A percentile compares a stretch with the other conserved stretches of the same genome.
These are phyloP conservation scores for Trichoderma brevicompactum DNA, from an alignment of 2,329 filamentous ascomycete species.

Conservation along the genomic window DNA sequence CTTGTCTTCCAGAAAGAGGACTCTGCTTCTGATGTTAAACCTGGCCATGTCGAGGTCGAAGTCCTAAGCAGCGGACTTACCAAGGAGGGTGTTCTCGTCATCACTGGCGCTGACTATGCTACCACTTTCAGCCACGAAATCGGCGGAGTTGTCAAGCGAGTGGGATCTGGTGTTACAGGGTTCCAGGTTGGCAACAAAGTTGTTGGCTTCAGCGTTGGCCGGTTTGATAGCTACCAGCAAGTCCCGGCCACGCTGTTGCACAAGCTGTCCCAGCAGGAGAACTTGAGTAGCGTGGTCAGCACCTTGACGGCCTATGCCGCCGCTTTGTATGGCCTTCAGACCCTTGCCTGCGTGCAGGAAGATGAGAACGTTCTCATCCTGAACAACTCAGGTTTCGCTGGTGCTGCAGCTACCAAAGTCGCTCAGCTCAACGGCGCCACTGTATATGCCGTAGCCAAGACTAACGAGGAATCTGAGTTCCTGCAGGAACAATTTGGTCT, in stretches of 20 bases:
- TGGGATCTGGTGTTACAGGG: conserved; percentile 30
- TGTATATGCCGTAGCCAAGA: conserved; percentile 41
- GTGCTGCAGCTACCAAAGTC: conserved; percentile 39
- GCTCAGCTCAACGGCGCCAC: conserved; percentile 34
- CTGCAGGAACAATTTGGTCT: conserved; percentile 39
- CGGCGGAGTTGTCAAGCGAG: conserved; percentile 35
- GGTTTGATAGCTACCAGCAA: conserved; percentile 38
- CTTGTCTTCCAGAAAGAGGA: conserved; percentile 32
- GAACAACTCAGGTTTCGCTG: conserved; percentile 38
- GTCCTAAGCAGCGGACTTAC: conserved; percentile 34
- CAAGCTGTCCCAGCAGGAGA: conserved; percentile 18
- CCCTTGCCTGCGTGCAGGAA: conserved; percentile 37
- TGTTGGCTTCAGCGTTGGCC: conserved; percentile 35
- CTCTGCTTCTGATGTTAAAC: conserved; percentile 34
- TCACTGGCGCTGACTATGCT: conserved; percentile 36
- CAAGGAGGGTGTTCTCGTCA: conserved; percentile 35
- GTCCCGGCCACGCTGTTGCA: conserved; percentile 30
- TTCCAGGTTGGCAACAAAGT: conserved; percentile 36
- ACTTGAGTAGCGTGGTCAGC: conserved; percentile 39
- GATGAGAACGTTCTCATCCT: conserved; percentile 43
- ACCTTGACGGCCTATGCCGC: conserved; percentile 32
- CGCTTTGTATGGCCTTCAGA: conserved; percentile 33
- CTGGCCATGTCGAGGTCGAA: conserved; percentile 36
- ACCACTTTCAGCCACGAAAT: conserved; percentile 36
- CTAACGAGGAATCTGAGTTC: conserved; percentile 37